Base-by-base conservation (phyloP, 2,329 filamentous ascomycete species). In the Diplocarpon rosae region DNA sequence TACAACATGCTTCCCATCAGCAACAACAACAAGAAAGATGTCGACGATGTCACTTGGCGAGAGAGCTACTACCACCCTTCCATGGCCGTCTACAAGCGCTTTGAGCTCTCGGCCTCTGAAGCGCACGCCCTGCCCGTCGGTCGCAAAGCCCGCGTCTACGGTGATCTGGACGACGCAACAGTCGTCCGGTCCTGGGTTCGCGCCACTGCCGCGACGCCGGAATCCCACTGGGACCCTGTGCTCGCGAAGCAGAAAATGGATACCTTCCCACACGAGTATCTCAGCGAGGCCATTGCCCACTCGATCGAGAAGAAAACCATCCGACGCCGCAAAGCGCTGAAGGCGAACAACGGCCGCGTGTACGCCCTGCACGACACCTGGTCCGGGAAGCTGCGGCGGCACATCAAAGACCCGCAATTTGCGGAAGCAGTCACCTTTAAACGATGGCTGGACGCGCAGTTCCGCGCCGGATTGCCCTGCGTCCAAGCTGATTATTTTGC, bases 341-440 rank as follows among this genome's bases (percentile, higher is more conserved):
- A 76, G 24, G 69, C 71, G 0, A 64, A 75, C 27, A 71, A 71
- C 2, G 80, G 78, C 0, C 53, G 59, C 70, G 76, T 77, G 10
- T 86, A 78, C 60, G 69, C 74, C 33, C 70, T 85, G 29, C 76
- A 76, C 42, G 73, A 78, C 50, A 67, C 70, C 24, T 78, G 81
- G 51, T 65, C 70, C 7, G 68, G 70, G 28, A 65, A 69, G 6
- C 70, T 86, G 12, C 67, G 71, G 14, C 79, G 80, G 52, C 62
- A 71, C 31, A 70, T 75, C 24, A 69, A 71, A 43, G 67, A 66
- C 42, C 58, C 68, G 9, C 77, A 78, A 54, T 77, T 75, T 43
- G 62, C 69, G 41, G 70, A 78, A 42, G 81, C 82, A 0, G 68
- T 69, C 1, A 59, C 64, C 2, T 78, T 78, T 66, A 85, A 86